phyloP scores from a whole-genome alignment of 805 yeast genomes.

The Priceomyces fermenticarens region DNA sequence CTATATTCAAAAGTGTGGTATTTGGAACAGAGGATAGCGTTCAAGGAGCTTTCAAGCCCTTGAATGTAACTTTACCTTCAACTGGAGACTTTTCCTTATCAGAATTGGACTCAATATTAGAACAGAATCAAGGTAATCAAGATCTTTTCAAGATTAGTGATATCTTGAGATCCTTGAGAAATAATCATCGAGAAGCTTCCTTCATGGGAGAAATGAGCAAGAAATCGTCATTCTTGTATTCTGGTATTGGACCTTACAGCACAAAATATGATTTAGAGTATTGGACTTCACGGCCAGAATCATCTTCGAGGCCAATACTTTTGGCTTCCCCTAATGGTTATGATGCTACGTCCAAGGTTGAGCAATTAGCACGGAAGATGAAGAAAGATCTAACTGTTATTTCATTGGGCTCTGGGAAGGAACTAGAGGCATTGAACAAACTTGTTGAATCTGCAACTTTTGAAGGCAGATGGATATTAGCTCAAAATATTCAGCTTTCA shows the following conservation, averaged over 20 bases:
- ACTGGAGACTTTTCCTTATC: no score
- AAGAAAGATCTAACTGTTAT: conserved; percentile 37
- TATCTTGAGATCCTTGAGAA: no score
- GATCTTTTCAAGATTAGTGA: no score
- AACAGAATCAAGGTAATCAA: no score
- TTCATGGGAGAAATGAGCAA: no score
- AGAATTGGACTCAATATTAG: no score
- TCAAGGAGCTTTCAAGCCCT: no score
- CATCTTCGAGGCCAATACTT: conserved; percentile 38
- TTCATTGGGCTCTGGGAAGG: conserved; percentile 76
- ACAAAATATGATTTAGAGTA: conserved; percentile 31
- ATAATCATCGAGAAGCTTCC: no score
- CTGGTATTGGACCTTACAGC: conserved; percentile 25
- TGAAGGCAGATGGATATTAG: conserved; percentile 65
- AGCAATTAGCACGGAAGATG: conserved; percentile 34
- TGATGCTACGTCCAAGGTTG: conserved; percentile 63
- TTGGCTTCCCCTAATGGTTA: conserved; percentile 58
- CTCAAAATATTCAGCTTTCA: conserved; percentile 81
- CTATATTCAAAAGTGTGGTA: neutral
- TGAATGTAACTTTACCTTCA: no score
- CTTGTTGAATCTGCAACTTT: conserved; percentile 46
- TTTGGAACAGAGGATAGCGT: no score
- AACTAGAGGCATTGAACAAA: conserved; percentile 51
- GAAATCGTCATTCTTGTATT: conserved; percentile 18
- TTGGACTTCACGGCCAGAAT: conserved; percentile 20